phyloP scores from a whole-genome alignment of 495 filamentous ascomycete species.

The Aspergillus asperescens region DNA sequence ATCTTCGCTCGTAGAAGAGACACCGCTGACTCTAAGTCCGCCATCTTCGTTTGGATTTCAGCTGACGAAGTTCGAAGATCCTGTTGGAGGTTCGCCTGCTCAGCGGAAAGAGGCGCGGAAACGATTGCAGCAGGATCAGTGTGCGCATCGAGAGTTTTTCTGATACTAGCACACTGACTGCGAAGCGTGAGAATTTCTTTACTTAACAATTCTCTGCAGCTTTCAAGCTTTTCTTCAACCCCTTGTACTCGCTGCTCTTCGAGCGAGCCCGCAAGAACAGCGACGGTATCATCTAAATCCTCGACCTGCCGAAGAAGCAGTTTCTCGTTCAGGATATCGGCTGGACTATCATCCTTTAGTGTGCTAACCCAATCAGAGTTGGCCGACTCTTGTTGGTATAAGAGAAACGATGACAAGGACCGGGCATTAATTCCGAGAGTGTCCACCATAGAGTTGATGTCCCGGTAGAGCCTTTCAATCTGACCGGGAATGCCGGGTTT shows the following conservation, averaged over 20 bases:
- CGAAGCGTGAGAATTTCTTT: conserved; percentile 63
- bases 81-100: conserved; percentile 74
- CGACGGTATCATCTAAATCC: conserved; percentile 54
- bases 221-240: conserved; percentile 56
- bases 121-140: conserved; percentile 55
- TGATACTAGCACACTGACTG: conserved; percentile 65
- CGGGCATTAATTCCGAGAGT: conserved; percentile 83
- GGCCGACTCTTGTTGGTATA: conserved; percentile 48
- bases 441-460: conserved; percentile 96
- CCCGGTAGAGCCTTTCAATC: conserved; percentile 81
- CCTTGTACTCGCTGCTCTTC: conserved; percentile 59
- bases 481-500: conserved; percentile 64
- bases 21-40: conserved; percentile 74
- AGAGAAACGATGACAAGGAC: conserved; percentile 64
- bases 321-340: conserved; percentile 49
- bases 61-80: conserved; percentile 70
- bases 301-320: conserved; percentile 68
- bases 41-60: conserved; percentile 63
- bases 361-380: conserved; percentile 47
- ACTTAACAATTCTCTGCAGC: conserved; percentile 52
- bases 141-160: conserved; percentile 63
- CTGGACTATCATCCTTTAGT: conserved; percentile 37
- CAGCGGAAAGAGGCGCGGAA: conserved; percentile 69
- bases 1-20: conserved; percentile 76
- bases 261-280: conserved; percentile 52